Percentiles rank a stretch among this genome's conserved stretches.
These are phyloP conservation scores for Vitis rupestris DNA, from an alignment of 164 flowering plant species.

Conservation along the genomic window DNA sequence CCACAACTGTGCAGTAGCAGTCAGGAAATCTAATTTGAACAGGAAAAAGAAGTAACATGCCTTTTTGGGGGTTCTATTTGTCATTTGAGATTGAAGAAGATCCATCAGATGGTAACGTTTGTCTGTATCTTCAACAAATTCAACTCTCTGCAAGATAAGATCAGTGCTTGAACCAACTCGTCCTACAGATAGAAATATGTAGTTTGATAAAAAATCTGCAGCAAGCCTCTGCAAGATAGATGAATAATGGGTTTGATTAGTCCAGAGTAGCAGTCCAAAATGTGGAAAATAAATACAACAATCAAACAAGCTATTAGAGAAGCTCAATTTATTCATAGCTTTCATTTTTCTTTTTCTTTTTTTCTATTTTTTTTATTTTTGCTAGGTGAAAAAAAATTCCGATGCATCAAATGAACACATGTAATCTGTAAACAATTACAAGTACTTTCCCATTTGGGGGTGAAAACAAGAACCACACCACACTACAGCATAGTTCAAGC, in stretches of 20 bases:
- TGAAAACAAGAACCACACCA: no score
- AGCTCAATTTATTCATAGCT: no score
- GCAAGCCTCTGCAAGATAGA: conserved; percentile 46
- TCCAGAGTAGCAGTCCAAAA: not conserved
- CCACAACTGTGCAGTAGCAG: not conserved
- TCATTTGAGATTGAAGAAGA: conserved; percentile 37
- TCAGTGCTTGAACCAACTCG: conserved; percentile 64
- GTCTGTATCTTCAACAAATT: conserved; percentile 46
- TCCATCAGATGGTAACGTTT: conserved; percentile 43
- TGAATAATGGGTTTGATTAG: not conserved
- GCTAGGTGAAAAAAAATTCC: no score
- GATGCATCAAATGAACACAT: no score
- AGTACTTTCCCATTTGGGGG: no score
- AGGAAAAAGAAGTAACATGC: conserved; percentile 8
- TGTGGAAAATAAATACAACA: not conserved
- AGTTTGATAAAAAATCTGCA: conserved; percentile 55
- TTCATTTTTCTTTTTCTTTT: no score
- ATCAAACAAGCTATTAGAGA: no score
- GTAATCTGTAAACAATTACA: no score
- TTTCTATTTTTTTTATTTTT: no score
- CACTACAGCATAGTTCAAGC: no score
- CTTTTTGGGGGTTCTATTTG: conserved; percentile 32
- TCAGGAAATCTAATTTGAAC: not conserved
- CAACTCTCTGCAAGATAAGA: conserved; percentile 51
- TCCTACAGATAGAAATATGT: conserved; percentile 59